These are phyloP conservation scores for Glycine latifolia DNA, from an alignment of 306 rosid species.

Conservation along the genomic window DNA sequence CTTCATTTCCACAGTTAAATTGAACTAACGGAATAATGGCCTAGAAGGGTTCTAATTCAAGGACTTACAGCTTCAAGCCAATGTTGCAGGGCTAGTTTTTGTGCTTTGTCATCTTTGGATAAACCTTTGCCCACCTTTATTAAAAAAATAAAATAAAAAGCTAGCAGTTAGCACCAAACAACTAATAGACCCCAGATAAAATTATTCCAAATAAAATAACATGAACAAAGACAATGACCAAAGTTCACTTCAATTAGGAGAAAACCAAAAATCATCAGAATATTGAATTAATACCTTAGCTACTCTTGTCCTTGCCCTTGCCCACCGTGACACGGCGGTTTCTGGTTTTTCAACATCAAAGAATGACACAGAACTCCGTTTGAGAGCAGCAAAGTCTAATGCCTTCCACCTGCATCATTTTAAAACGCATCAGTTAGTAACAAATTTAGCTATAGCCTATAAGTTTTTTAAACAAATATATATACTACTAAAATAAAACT, in stretches of 20 bases:
- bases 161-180: slow-evolving; percentile 44
- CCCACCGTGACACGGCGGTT: slow-evolving; percentile 85
- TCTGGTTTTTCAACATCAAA: slow-evolving; percentile 76
- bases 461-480: not conserved
- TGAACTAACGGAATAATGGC: not conserved
- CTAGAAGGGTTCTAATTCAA: not conserved
- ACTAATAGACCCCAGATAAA: not conserved
- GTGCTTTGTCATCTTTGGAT: slow-evolving; percentile 94
- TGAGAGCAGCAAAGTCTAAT: slow-evolving; percentile 75
- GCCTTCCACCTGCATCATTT: slow-evolving; percentile 84
- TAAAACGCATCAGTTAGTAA: slow-evolving; percentile 19
- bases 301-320: slow-evolving; percentile 91
- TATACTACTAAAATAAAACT: not conserved
- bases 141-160: slow-evolving; percentile 45
- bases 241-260: not conserved
- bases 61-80: slow-evolving; percentile 98
- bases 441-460: not conserved
- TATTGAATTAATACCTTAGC: slow-evolving; percentile 67
- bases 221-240: not conserved
- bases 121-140: slow-evolving; percentile 88
- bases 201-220: slow-evolving; percentile 20
- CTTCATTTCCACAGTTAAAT: not conserved
- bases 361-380: slow-evolving; percentile 84
- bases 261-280: slow-evolving; percentile 16
- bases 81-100: slow-evolving; percentile 89